Base-by-base conservation (phyloP, 2,329 filamentous ascomycete genomes). In the Coleophoma cylindrospora region DNA sequence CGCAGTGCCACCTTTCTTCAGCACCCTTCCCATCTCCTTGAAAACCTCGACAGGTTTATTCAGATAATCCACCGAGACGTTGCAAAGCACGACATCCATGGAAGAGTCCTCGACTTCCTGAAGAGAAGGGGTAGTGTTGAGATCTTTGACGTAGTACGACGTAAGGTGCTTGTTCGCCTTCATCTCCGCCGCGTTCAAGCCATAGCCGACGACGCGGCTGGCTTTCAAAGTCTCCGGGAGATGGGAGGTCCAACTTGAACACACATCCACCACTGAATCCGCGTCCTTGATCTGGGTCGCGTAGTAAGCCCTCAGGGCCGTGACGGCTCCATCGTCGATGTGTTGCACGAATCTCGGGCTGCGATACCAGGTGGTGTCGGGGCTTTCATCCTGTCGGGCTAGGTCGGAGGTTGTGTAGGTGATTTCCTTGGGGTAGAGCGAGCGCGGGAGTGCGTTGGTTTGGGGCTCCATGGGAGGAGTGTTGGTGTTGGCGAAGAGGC, bases 21-120 rank as follows among this genome's bases (percentile, higher is more conserved):
- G 72, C 9, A 64, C 65, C 6, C 67, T 55, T 10, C 64, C 57
- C 22, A 79, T 57, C 22, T 69, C 70, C 14, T 53, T 51, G 15
- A 79, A 69, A 0, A 79, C 68, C 15, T 70, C 65, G 5, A 74
- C 57, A 0, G 76, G 76, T 10, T 66, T 57, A 0, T 68, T 73
- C 2, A 80, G 60, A 53, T 80, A 80, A 54, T 79, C 75, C 2
- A 77, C 73, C 5, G 68, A 72, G 2, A 79, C 74, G 10, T 74
- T 74, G 54, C 75, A 77, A 1, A 75, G 76, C 3, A 72, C 67
- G 0, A 70, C 69, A 55, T 77, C 73, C 1, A 77, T 61, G 7
- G 57, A 54, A 2, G 52, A 48, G 34, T 50, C 57, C 2, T 47
- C 47, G 0, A 63, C 34, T 36, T 57, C 59, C 22, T 48, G 40